Base-by-base conservation (phyloP, 257 asterid genomes). In the Dorcoceras hygrometricum region DNA sequence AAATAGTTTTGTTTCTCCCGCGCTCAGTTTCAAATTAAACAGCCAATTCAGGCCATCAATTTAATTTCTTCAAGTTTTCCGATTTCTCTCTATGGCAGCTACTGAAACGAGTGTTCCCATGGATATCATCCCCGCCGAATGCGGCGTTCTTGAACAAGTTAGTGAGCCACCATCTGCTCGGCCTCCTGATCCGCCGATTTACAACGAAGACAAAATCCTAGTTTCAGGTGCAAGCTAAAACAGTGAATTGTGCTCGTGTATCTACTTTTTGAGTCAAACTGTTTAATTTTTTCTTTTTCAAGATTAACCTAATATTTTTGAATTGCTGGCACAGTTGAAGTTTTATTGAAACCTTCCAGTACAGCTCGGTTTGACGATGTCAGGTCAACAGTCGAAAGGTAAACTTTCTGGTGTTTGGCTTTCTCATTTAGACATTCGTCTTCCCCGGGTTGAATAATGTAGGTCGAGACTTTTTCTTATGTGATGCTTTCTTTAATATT, bases 361-460 rank as follows among this genome's bases (percentile, higher is more conserved):
- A 83, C 96, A 29, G 98, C 89, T 57, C 80, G 86, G 55, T 50
- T 74, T 25, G 95, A 80, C 67, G 96, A 90, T 76, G 84, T 94
- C 31, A 76, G 88, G 39, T 68, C 72, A 16, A 87, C 93, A 0
- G 93, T 90, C 19, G 96, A 83, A 73, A 87, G 97, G 99, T 90
- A 72, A 65, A 61, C 23, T 60, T 50, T 48, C 36, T 18, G 14
- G 14, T 18, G 43, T 7, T 23, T 12, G n/a, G 23, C 23, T 20
- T 20, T 22, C 5, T 62, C 28, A 28, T 54, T 46, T 29, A 23
- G 23, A 9, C n/a, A n/a, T 76, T 48, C 59, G 72, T 32, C 65
- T 66, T 63, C 55, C 29, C 53, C 59, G 53, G 23, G 12, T 23
- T 66, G 48, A 36, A 67, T 54, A 20, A 14, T 46, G 53, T 6